Conservation (phyloP, 305 asterid genomes). For the Rubia peregrina region DNA sequence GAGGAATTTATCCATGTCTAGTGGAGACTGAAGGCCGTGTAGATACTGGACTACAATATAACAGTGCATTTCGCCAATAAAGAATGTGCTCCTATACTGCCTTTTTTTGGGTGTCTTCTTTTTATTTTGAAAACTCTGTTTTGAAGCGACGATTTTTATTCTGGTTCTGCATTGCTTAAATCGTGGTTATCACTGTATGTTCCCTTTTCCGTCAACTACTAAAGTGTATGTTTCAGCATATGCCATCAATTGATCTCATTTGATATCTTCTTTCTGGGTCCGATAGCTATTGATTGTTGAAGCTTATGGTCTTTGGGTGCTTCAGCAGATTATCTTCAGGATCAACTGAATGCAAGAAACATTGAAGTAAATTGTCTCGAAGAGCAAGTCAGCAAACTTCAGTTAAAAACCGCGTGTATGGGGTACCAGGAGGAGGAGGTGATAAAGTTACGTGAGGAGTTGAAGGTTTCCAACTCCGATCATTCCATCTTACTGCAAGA, state of each 20-base stretch:
- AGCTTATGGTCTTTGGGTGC: conserved; percentile 21
- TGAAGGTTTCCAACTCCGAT: conserved; percentile 44
- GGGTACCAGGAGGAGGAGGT: conserved; percentile 43
- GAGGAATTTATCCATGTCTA: neutral
- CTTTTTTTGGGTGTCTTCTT: neutral
- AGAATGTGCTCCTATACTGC: neutral
- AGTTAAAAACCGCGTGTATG: conserved; percentile 38
- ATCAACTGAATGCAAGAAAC: conserved; percentile 63
- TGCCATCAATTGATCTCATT: neutral
- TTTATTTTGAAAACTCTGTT: neutral
- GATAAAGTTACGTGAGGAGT: conserved; percentile 42
- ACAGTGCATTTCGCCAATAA: neutral
- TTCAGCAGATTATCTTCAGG: conserved; percentile 82
- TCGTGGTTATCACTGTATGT: neutral
- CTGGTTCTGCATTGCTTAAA: neutral
- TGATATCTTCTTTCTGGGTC: neutral
- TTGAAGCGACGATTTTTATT: neutral
- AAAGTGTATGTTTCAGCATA: neutral
- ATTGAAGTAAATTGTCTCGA: conserved; percentile 37
- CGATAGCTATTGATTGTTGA: neutral
- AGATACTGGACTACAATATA: neutral
- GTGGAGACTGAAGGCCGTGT: neutral
- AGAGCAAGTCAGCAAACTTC: conserved; percentile 48
- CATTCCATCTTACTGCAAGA: conserved; percentile 38
- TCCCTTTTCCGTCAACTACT: neutral